These are phyloP conservation scores for Magnolia sinica DNA, from an alignment of 164 flowering plant genomes.

Conservation along the genomic window DNA sequence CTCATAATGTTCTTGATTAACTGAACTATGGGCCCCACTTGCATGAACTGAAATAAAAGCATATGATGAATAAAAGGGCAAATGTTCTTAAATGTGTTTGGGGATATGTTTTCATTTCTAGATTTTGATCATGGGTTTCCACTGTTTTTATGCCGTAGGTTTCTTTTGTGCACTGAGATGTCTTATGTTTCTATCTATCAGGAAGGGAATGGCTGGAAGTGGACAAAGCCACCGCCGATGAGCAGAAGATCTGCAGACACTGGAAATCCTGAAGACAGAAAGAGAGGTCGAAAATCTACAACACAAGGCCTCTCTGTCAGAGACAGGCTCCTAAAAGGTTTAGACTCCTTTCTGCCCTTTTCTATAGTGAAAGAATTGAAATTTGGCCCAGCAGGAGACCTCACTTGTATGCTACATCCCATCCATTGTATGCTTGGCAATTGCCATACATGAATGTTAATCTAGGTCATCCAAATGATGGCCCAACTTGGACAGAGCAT, in stretches of 20 bases:
- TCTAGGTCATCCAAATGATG: too few relatives aligned
- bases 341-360: background rate
- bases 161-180: background rate
- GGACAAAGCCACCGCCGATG: slow-evolving; percentile 67
- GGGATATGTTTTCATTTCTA: background rate
- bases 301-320: slow-evolving; percentile 21
- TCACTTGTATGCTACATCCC: too few relatives aligned
- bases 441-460: too few relatives aligned
- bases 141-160: background rate
- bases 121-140: background rate
- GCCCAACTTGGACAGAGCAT: too few relatives aligned
- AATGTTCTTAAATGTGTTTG: background rate
- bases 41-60: too few relatives aligned
- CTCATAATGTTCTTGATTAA: background rate
- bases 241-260: slow-evolving; percentile 33
- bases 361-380: too few relatives aligned
- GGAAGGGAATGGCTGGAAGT: slow-evolving; percentile 57
- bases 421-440: too few relatives aligned
- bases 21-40: background rate
- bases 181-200: background rate
- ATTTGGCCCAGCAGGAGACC: too few relatives aligned
- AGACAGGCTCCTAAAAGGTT: slow-evolving; percentile 67
- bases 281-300: slow-evolving; percentile 17
- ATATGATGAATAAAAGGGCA: background rate
- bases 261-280: slow-evolving; percentile 25